phyloP scores from a whole-genome alignment of 2,329 filamentous ascomycete genomes.

The Trichoderma asperellum region DNA sequence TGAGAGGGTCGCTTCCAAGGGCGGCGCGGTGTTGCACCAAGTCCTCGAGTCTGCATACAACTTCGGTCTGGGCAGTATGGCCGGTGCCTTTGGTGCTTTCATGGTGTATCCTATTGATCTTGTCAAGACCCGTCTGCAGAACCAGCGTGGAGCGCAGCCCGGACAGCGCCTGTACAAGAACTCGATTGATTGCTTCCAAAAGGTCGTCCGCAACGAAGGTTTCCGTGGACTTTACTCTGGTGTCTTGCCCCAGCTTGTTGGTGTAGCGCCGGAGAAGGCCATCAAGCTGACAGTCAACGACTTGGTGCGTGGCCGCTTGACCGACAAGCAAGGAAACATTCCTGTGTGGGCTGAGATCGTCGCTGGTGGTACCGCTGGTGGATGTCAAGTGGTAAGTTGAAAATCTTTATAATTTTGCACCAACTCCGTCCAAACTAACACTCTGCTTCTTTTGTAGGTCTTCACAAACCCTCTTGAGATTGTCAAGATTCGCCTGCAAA shows the following conservation, averaged over 20 bases:
- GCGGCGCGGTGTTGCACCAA: slow-evolving; percentile 57
- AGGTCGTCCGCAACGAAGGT: slow-evolving; percentile 92
- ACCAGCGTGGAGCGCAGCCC: slow-evolving; percentile 81
- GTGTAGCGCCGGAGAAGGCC: slow-evolving; percentile 98
- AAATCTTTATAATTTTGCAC: not conserved
- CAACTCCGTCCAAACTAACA: not conserved
- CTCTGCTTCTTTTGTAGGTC: slow-evolving; percentile 58
- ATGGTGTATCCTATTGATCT: slow-evolving; percentile 99
- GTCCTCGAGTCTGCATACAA: slow-evolving; percentile 77
- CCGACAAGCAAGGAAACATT: slow-evolving; percentile 77
- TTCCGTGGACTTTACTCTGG: slow-evolving; percentile 90
- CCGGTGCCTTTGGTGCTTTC: slow-evolving; percentile 96
- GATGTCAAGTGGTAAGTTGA: slow-evolving; percentile 86
- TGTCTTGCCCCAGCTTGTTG: slow-evolving; percentile 91
- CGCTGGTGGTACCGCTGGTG: slow-evolving; percentile 87
- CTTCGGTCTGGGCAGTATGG: slow-evolving; percentile 85
- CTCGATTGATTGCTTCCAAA: slow-evolving; percentile 91
- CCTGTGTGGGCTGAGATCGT: slow-evolving; percentile 73
- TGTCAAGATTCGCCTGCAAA: slow-evolving; percentile 97
- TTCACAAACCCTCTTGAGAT: slow-evolving; percentile 99
- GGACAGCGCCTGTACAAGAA: slow-evolving; percentile 95
- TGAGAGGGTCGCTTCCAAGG: slow-evolving; percentile 43
- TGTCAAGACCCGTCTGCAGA: slow-evolving; percentile 98
- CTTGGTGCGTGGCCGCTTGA: slow-evolving; percentile 76
- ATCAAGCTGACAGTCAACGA: slow-evolving; percentile 99